A percentile compares a stretch with the other conserved stretches of the same genome.
Evolutionary conservation across 2,329 filamentous ascomycete species (phyloP).

Genomic region (Alternaria novae-zelandiae): DNA sequence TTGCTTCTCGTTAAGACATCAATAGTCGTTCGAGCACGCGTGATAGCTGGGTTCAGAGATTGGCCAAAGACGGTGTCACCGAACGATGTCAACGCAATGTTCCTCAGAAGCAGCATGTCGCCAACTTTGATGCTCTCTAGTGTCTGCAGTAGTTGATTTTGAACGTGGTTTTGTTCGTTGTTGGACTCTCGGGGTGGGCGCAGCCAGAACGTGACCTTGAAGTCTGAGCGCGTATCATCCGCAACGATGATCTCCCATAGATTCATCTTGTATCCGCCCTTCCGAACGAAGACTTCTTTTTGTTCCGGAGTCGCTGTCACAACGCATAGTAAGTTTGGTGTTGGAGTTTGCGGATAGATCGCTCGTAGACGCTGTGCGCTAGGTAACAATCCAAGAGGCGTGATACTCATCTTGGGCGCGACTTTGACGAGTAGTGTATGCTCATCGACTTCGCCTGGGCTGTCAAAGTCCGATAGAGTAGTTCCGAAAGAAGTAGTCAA

Average conservation of each 20-base stretch:
- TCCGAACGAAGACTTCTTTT: conserved; percentile 71
- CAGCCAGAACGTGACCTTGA: conserved; percentile 86
- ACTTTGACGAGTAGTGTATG: conserved; percentile 17
- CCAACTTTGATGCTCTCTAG: conserved; percentile 64
- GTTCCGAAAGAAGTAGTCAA: conserved; percentile 48
- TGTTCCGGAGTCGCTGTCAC: conserved; percentile 74
- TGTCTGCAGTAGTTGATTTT: conserved; percentile 48
- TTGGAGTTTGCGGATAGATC: conserved; percentile 80
- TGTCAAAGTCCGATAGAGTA: conserved; percentile 30
- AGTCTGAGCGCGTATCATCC: conserved; percentile 82
- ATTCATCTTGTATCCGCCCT: conserved; percentile 60
- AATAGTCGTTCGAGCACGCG: conserved; percentile 69
- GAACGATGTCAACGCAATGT: conserved; percentile 80
- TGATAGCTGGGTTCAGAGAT: conserved; percentile 74
- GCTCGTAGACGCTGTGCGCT: conserved; percentile 67
- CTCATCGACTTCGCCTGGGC: conserved; percentile 24
- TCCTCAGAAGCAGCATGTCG: conserved; percentile 80
- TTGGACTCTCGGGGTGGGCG: conserved; percentile 40
- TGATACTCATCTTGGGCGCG: conserved; percentile 54
- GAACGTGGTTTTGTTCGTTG: conserved; percentile 21
- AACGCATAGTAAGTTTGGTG: conserved; percentile 80
- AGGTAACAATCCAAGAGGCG: conserved; percentile 73
- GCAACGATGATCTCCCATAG: conserved; percentile 62
- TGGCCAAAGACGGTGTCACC: conserved; percentile 81
- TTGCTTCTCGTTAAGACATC: conserved; percentile 68